Base-by-base conservation (phyloP, 169 alveolate species). In the Plasmodium cynomolgi region DNA sequence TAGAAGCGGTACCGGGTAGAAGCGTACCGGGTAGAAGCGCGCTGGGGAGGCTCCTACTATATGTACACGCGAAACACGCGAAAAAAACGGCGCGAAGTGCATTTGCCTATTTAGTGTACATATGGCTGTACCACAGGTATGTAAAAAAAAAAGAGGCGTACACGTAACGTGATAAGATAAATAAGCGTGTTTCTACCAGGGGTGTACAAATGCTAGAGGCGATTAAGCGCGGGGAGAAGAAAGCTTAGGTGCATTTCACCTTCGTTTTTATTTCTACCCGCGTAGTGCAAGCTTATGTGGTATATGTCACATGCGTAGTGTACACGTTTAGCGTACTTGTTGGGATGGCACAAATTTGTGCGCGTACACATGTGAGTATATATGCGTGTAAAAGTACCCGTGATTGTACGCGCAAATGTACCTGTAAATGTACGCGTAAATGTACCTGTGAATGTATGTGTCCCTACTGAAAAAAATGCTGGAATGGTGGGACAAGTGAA, bases 251-350 rank as follows among this genome's bases (percentile, higher is more conserved):
- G 31, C n/a, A 2, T 68, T 68, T 68, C n/a, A 26, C 17, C n/a
- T 26, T 26, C n/a, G 31, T 23, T 23, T 20, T 68, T 20, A 26
- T 68, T 68, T 68, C 33, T 26, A 20, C 77, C 15, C n/a, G 77
- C 37, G 17, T 9, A 68, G 31, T 68, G 37, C 5, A 68, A 68
- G 31, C 41, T 23, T 68, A 26, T 68, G 17, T 20, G 15, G 6
- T n/a, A 26, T 26, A n/a, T 62, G 75, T 62, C 7, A 84, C 68
- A 71, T 71, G 33, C 50, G 83, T 74, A 71, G 74, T 71, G 41
- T 37, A 58, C 56, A 34, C 29, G 23, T 79, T 79, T 79, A 62
- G 15, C 33, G 34, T 9, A n/a, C 23, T 56, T 47, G n/a, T 56
- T 58, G 41, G 73, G 62, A 83, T 58, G 11, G 34, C 15, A 62